Conservation (phyloP, 345 rosid genomes). For the Brassica incana region DNA sequence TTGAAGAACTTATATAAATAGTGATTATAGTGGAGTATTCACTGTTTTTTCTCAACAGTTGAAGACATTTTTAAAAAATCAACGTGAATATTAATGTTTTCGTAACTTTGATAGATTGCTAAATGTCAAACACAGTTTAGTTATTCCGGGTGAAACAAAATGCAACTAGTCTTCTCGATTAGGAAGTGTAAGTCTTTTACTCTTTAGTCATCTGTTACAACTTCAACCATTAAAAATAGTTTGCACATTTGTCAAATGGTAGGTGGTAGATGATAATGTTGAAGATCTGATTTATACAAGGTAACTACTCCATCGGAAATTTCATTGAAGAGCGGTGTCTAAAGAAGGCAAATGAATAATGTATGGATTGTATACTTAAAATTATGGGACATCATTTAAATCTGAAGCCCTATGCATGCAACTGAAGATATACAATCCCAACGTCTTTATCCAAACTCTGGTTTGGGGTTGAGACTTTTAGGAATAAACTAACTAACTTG, state of each 20-base stretch:
- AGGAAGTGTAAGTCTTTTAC: neutral
- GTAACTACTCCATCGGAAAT: neutral
- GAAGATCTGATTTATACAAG: neutral
- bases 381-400: neutral
- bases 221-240: neutral
- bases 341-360: neutral
- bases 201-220: constrained; percentile 4
- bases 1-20: too few relatives aligned
- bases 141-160: constrained; percentile 5
- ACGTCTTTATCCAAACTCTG: neutral
- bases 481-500: neutral
- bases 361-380: too few relatives aligned
- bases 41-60: neutral
- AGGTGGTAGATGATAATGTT: constrained; percentile 6
- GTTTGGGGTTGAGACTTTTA: too few relatives aligned
- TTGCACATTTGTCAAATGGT: neutral
- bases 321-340: neutral
- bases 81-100: too few relatives aligned
- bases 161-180: neutral
- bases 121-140: neutral
- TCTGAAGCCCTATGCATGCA: neutral
- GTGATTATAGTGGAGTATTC: neutral
- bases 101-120: neutral
- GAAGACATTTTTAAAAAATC: too few relatives aligned
- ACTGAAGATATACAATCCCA: neutral